These are phyloP conservation scores for Lentinus tigrinus DNA, from an alignment of 768 basidiomycete species.

Conservation along the genomic window DNA sequence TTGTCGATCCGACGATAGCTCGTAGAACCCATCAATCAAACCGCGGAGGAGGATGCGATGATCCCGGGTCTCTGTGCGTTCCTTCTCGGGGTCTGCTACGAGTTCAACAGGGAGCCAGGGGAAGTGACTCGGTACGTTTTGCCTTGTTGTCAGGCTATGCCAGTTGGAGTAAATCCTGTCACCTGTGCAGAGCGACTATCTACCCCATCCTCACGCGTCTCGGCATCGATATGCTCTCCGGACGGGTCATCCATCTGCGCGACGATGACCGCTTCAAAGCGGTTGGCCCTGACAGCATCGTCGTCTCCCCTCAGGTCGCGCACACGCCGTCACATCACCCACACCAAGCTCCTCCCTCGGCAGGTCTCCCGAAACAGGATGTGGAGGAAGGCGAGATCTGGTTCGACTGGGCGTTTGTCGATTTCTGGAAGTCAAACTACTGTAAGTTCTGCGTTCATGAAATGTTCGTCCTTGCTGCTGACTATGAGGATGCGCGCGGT, in stretches of 20 bases:
- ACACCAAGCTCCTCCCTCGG: slow-evolving; percentile 31
- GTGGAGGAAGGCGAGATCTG: slow-evolving; percentile 78
- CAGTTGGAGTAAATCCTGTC: no score
- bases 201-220: slow-evolving; percentile 88
- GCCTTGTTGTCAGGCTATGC: no score
- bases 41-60: slow-evolving; percentile 78
- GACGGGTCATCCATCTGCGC: slow-evolving; percentile 80
- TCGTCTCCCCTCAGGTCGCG: slow-evolving; percentile 50
- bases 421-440: slow-evolving; percentile 98
- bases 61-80: slow-evolving; percentile 91
- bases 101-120: slow-evolving; percentile 93
- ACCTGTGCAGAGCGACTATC: slow-evolving; percentile 63
- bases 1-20: slow-evolving; percentile 48
- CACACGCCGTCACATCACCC: slow-evolving; percentile 4
- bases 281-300: slow-evolving; percentile 82
- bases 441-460: slow-evolving; percentile 50
- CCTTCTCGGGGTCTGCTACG: slow-evolving; percentile 91
- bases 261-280: slow-evolving; percentile 93
- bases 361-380: slow-evolving; percentile 35
- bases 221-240: slow-evolving; percentile 85
- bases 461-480: no score
- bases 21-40: slow-evolving; percentile 92
- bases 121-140: slow-evolving; percentile 90
- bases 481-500: neutral
- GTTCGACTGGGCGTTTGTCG: slow-evolving; percentile 98